Evolutionary conservation across 768 basidiomycete genomes (phyloP).

Genomic region (Dioszegia crocea): DNA sequence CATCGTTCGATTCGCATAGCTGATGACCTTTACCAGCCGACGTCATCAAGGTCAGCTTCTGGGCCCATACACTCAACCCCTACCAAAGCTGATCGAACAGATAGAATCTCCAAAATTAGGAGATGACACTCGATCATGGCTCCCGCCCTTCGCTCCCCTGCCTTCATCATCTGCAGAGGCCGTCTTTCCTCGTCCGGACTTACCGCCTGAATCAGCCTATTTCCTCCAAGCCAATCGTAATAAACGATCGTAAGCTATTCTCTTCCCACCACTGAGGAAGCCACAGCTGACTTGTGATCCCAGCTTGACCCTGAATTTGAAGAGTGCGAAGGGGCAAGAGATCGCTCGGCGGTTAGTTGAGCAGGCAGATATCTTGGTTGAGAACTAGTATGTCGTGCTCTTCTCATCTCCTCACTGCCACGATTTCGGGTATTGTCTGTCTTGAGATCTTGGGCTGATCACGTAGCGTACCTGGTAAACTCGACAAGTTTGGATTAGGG

Average conservation of each 20-base stretch:
- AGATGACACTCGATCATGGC: constrained; percentile 71
- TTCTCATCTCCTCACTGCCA: no score
- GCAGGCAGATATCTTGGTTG: constrained; percentile 77
- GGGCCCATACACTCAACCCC: neutral
- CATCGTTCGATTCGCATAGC: neutral
- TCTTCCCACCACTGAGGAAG: neutral
- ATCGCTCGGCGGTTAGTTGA: constrained; percentile 68
- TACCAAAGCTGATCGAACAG: constrained; percentile 10
- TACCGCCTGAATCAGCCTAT: constrained; percentile 88
- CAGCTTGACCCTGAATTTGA: constrained; percentile 77
- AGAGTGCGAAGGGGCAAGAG: constrained; percentile 67
- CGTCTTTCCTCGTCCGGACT: constrained; percentile 53
- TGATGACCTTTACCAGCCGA: constrained; percentile 57
- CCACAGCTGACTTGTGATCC: neutral
- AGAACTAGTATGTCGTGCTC: constrained; percentile 59
- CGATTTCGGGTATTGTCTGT: no score
- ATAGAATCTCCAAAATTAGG: constrained; percentile 55
- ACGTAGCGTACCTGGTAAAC: constrained; percentile 58
- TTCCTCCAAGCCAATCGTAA: constrained; percentile 77
- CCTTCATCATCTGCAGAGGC: constrained; percentile 52
- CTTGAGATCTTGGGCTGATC: neutral
- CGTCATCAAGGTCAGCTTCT: constrained; percentile 68
- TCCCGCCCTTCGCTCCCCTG: constrained; percentile 39
- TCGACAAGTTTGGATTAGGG: constrained; percentile 76
- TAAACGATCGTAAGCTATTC: constrained; percentile 31